Evolutionary conservation across 306 rosid genomes (phyloP), one percentile per base, ranked within the genome.

Genomic region (Lathyrus aphaca): DNA sequence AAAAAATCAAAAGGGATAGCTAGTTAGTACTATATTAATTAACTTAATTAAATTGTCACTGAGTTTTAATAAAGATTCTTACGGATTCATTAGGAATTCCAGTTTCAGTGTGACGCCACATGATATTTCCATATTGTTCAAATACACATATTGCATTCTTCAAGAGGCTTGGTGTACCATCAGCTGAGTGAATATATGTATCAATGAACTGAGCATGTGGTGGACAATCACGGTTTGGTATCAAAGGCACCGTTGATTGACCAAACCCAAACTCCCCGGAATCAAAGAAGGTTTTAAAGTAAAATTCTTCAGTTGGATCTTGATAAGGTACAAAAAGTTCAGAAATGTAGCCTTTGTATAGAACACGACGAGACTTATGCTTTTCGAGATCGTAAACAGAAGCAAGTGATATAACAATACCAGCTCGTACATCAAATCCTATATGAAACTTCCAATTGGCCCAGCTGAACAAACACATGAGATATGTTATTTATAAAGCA

Each of bases 371-470:
- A 8, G 57, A 57, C 17, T 69, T 77, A 40, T 81, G 82, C 43
- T 77, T 77, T 2, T 77, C 80, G 13, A 56, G 29, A 64, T 81
- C 85, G 10, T 81, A 77, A 11, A 73, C 56, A 0, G 85, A 81
- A 2, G 82, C 85, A 12, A 73, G 1, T 1, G 80, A 81, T 40
- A 81, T 63, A 1, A 73, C 9, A 0, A 49, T 0, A 2, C 85
- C 85, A 9, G 85, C 82, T 12, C 85, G 23, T 10, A 25, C 55
- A 57, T 77, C n/a, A n/a, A n/a, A n/a, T n/a, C n/a, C n/a, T n/a
- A n/a, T n/a, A n/a, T n/a, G n/a, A n/a, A n/a, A n/a, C 85, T 56
- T 73, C 82, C 85, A 81, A 18, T 81, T 81, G 6, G 85, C 82
- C 85, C 82, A 81, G 23, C 85, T 81, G 78, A 4, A 16, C 8